Evolutionary conservation across 352 stramenopile genomes (phyloP).

Genomic region (Phytophthora foliorum): DNA sequence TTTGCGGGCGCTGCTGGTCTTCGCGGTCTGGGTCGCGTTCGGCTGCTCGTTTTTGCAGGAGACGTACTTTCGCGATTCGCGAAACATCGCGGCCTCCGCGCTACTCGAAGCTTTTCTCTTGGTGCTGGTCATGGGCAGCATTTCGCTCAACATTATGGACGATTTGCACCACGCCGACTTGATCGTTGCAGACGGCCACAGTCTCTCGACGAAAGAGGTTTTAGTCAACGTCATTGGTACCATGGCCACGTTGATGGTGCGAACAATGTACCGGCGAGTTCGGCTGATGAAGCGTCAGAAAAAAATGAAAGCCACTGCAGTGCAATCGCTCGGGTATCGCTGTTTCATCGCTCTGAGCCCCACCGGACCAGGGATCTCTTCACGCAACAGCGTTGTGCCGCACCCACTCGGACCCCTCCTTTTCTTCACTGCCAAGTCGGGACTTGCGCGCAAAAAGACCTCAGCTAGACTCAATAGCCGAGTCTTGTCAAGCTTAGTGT

Average conservation of each 20-base stretch:
- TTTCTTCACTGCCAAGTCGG: constrained; percentile 25
- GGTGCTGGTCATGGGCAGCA: constrained; percentile 35
- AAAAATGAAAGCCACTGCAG: constrained; percentile 26
- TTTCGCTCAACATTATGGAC: constrained; percentile 35
- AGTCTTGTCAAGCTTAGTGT: constrained; percentile 6
- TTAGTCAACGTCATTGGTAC: constrained; percentile 38
- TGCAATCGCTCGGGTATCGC: constrained; percentile 31
- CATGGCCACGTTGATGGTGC: constrained; percentile 35
- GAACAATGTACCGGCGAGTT: constrained; percentile 34
- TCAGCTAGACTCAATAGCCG: neutral
- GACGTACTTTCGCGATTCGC: constrained; percentile 38
- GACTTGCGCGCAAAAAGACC: constrained; percentile 7
- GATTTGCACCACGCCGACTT: constrained; percentile 32
- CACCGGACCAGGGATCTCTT: constrained; percentile 10
- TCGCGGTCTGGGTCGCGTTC: constrained; percentile 31
- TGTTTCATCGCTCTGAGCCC: constrained; percentile 32
- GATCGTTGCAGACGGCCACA: constrained; percentile 27
- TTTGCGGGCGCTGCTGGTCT: constrained; percentile 1
- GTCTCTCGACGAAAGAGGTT: constrained; percentile 36
- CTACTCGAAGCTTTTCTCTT: constrained; percentile 29
- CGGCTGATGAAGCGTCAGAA: constrained; percentile 29
- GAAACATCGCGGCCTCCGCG: constrained; percentile 30
- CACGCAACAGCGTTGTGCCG: constrained; percentile 26
- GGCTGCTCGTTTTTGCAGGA: constrained; percentile 36
- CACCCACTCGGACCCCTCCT: constrained; percentile 27